Evolutionary conservation across 2,329 filamentous ascomycete species (phyloP), one percentile per base, ranked within the genome.

Genomic region (Exserohilum rostratum): DNA sequence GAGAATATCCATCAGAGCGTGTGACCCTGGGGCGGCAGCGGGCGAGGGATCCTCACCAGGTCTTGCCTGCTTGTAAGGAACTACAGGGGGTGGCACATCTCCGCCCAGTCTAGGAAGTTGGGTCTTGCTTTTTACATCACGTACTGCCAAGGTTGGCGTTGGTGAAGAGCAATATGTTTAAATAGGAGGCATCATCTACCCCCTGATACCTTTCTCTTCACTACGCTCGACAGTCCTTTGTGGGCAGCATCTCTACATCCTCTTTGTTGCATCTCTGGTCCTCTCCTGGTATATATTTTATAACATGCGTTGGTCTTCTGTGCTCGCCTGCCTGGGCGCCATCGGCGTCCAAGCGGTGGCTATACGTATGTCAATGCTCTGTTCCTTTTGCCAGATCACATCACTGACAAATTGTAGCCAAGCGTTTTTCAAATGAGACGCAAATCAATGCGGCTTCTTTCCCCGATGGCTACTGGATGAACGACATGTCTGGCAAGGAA

Each of bases 401-500:
- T 20, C 38, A 27, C 52, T 65, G 10, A 65, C 37, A 30, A 29
- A 12, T 20, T 2, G 34, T 37, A 68, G 65, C 60, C 22, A 25
- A 25, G 7, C 22, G 4, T 25, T 5, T 25, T 25, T n/a, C n/a
- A n/a, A n/a, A 57, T 38, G 10, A 50, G 13, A 33, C 43, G 39
- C 37, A 49, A 5, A 44, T 42, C 7, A 7, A 7, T 35, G 37
- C 43, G 11, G 55, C 53, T 22, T 46, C 55, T 15, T 33, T 52
- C 22, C 37, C 55, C 11, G 60, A 67, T 50, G 62, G 65, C 10
- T 80, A 77, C 60, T 80, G 78, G 78, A 61, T 78, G 15, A 75
- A 71, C 6, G 71, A 76, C 27, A 75, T 80, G 13, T 73, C 70
- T n/a, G 74, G 78, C 18, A 75, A 76, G 53, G 78, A 78, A 42